A percentile compares a stretch with the other conserved stretches of the same genome.
These are phyloP conservation scores for Boletellus sp. DNA, from an alignment of 1,284 basidiomycete species.

Conservation along the genomic window DNA sequence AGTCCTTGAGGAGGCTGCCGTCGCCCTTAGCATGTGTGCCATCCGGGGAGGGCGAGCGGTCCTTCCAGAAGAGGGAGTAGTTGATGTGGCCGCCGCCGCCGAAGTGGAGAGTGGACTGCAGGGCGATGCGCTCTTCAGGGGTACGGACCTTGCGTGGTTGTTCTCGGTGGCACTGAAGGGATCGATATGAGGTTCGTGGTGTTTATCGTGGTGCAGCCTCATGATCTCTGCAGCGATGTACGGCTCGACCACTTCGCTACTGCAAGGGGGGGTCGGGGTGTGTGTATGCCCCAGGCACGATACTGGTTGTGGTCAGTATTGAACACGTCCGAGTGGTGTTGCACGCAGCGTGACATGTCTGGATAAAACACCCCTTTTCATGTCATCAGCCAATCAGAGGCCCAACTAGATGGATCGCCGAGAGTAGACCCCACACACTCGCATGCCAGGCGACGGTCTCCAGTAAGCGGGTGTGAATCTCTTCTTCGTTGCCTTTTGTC, in stretches of 20 bases:
- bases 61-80: slow-evolving; percentile 94
- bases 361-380: slow-evolving; percentile 20
- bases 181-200: slow-evolving; percentile 80
- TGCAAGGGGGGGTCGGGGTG: slow-evolving; percentile 86
- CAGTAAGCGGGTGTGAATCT: slow-evolving; percentile 26
- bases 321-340: not conserved
- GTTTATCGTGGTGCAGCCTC: slow-evolving; percentile 85
- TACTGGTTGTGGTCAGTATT: slow-evolving; percentile 3
- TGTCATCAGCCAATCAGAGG: slow-evolving; percentile 18
- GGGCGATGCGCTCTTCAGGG: slow-evolving; percentile 78
- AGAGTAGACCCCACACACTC: slow-evolving; percentile 31
- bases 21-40: slow-evolving; percentile 47
- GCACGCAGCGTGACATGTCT: slow-evolving; percentile 21
- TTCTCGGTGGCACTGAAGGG: slow-evolving; percentile 77
- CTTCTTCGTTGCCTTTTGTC: slow-evolving; percentile 16
- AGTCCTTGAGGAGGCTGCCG: slow-evolving; percentile 66
- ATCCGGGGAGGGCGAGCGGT: slow-evolving; percentile 59
- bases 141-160: slow-evolving; percentile 59
- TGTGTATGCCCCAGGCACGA: slow-evolving; percentile 43
- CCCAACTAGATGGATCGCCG: slow-evolving; percentile 33
- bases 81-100: slow-evolving; percentile 80
- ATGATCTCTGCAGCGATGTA: slow-evolving; percentile 81
- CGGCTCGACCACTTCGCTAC: slow-evolving; percentile 86
- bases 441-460: slow-evolving; percentile 21
- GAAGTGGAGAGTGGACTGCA: slow-evolving; percentile 71